Base-by-base conservation (phyloP, 129 eudicot species). In the Glebionis coronaria region DNA sequence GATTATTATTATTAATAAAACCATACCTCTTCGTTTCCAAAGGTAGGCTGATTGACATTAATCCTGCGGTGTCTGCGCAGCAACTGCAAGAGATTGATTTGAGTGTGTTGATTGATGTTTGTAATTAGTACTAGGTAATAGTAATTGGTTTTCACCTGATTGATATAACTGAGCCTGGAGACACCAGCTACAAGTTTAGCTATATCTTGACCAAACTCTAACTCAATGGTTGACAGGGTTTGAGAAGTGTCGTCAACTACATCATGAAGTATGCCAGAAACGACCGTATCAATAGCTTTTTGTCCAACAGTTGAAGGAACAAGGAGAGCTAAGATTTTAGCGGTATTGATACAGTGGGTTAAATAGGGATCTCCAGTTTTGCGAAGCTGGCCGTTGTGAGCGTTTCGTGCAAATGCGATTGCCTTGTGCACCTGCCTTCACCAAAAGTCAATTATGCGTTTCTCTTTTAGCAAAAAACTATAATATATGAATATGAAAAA, bases 351-450 rank as follows among this genome's bases (percentile, higher is more conserved):
- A 69, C 98, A 92, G 69, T 92, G 98, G 62, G 96, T 74, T 59
- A 92, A 38, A 75, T 92, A 92, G 14, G 96, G 85, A 51, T 92
- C 98, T 76, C 95, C 96, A 0, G 95, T 88, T 81, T 78, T 88
- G 31, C 96, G 83, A 42, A 74, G 67, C 82, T 92, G 96, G 47
- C 96, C 98, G 25, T 79, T 74, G 68, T 92, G 98, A 65, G 98
- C 98, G 76, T 79, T 92, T 83, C 81, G 83, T 4, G 98, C 95
- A 92, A 92, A 92, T 57, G 84, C 87, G 77, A 92, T 78, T 40
- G 98, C 98, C 81, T 85, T 92, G 25, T 83, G 95, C 85, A 92
- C 98, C 98, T 91, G 95, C 82, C 76, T 85, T 81, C 71, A 84
- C 62, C 25, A 23, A 23, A 23, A 23, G 25, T 23, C 25, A 29